Evolutionary conservation across 257 asterid genomes (phyloP), one percentile per base, ranked within the genome.

Genomic region (Handroanthus guayacan): DNA sequence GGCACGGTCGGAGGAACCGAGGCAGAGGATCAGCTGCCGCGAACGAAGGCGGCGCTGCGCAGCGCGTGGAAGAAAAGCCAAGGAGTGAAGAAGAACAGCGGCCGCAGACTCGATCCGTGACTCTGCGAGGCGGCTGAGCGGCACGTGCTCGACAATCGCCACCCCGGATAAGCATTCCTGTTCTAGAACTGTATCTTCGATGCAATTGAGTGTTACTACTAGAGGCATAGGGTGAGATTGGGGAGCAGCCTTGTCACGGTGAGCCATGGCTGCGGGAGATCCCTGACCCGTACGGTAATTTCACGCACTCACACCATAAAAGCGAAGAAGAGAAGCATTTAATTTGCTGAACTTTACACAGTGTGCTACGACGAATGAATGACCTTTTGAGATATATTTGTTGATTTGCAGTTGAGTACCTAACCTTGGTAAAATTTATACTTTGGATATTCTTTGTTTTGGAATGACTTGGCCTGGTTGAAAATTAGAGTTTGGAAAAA

Each of bases 21-120:
- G 96, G 80, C 93, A 88, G 58, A 88, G 91, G 43, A 90, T 86
- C 56, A 90, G 90, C 82, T 90, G 96, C 86, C 89, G 82, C 0
- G 96, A 85, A 25, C 93, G 93, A 62, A 90, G 91, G 5, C 87
- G 87, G 31, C 96, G 86, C 82, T 90, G 96, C 10, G 96, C 96
- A 8, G 96, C 96, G 71, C 96, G 93, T 9, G 96, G 96, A 52
- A 90, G 91, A 85, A 90, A 90, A 0, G 93, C 83, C 55, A 90
- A 88, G 14, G 96, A 90, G 84, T 90, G 96, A 71, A 90, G 84
- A 5, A 88, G 82, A 11, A 90, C 96, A 25, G 90, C 90, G 41
- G 86, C 62, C 47, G 96, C 96, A 34, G 90, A 80, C 78, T 86
- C 89, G 91, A 90, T 88, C 86, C 86, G 87, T 0, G 93, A 80